These are phyloP conservation scores for Kuraishia ogatae DNA, from an alignment of 805 yeast species.

Conservation along the genomic window DNA sequence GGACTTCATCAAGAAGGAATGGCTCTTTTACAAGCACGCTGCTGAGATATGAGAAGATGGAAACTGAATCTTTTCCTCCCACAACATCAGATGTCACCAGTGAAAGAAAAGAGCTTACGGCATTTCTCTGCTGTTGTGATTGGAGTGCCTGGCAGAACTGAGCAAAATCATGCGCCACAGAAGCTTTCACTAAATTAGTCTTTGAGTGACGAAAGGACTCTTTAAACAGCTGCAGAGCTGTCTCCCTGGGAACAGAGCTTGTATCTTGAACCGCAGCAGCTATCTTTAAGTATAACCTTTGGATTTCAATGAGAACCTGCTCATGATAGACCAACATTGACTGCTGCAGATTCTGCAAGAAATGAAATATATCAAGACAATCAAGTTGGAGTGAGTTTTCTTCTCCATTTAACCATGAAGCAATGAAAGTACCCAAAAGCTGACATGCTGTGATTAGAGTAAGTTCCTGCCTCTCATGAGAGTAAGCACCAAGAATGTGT, in stretches of 20 bases:
- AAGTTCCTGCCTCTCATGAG: slow-evolving; percentile 30
- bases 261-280: slow-evolving; percentile 11
- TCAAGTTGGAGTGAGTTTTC: slow-evolving; percentile 27
- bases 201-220: background rate
- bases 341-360: slow-evolving; percentile 31
- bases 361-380: slow-evolving; percentile 37
- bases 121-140: background rate
- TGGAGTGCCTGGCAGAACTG: background rate
- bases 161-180: background rate
- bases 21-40: background rate
- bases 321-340: slow-evolving; percentile 33
- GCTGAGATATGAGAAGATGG: background rate
- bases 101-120: background rate
- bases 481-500: slow-evolving; percentile 18
- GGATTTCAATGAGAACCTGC: slow-evolving; percentile 20
- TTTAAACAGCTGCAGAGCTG: background rate
- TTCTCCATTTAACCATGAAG: slow-evolving; percentile 17
- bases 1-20: background rate
- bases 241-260: background rate
- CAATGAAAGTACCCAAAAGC: slow-evolving; percentile 18
- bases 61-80: background rate
- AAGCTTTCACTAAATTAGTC: background rate
- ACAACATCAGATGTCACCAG: background rate
- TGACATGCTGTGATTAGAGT: slow-evolving; percentile 25
- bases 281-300: slow-evolving; percentile 23